phyloP scores from a whole-genome alignment of 345 rosid genomes.

The Arabis hirsuta region DNA sequence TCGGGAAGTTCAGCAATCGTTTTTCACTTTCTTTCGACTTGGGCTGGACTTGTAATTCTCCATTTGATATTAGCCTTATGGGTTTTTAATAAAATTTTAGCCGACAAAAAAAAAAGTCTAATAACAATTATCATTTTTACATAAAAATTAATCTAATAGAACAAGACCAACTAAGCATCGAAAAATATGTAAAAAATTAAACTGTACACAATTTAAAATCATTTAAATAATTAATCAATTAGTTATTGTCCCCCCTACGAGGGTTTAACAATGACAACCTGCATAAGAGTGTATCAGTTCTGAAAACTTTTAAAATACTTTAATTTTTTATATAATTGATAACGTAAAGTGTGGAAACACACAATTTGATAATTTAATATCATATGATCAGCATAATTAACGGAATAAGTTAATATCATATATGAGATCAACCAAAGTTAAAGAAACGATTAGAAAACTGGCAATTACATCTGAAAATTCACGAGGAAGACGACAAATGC shows the following conservation, averaged over 20 bases:
- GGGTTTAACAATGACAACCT: conserved; percentile 28
- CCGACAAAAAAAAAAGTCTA: no score
- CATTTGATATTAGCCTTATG: no score
- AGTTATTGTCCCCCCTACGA: background rate
- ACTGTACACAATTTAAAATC: background rate
- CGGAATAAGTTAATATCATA: conserved; percentile 22
- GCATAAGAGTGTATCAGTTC: background rate
- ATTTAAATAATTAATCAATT: background rate
- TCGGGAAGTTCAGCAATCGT: no score
- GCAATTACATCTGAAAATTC: conserved; percentile 23
- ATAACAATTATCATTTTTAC: no score
- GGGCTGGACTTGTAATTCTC: no score
- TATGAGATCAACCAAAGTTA: background rate
- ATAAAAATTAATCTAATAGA: background rate
- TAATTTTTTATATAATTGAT: background rate
- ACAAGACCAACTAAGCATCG: conserved; percentile 10
- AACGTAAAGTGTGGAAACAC: conserved; percentile 6
- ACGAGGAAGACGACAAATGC: conserved; percentile 37
- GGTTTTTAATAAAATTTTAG: no score
- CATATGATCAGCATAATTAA: conserved; percentile 29
- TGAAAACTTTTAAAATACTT: background rate
- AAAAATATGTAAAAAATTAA: background rate
- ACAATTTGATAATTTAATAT: background rate
- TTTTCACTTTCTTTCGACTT: no score
- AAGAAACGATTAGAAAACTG: background rate